Evolutionary conservation across 163 green algal species (phyloP), one percentile per base, ranked within the genome.

Genomic region (Coccomyxa subellipsoidea): DNA sequence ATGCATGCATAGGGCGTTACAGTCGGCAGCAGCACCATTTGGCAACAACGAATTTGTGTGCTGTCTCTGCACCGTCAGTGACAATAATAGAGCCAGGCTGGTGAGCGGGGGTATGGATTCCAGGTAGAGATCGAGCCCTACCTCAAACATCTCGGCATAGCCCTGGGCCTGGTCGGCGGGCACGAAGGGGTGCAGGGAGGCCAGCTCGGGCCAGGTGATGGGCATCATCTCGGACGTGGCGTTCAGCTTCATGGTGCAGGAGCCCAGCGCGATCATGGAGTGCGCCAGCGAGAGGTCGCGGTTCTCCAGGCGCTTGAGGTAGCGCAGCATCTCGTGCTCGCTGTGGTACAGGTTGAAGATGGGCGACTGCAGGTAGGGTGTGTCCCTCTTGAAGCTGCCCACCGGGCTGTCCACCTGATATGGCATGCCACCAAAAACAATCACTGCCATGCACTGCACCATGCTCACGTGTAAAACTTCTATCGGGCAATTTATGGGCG

Each of bases 161-260:
- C 97, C 97, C 79, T 93, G 27, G 3, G 96, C 89, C 90, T 98
- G 95, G 82, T 98, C 92, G 18, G 91, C 35, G 1, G 96, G 96
- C 29, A 87, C 93, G 89, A 97, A 99, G 81, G 97, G 97, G 89
- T 99, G 97, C 53, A 99, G 88, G 89, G 96, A 95, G 38, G 94
- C 95, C 39, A 99, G 92, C 92, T 99, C 96, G 31, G 92, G 93
- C 97, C 97, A 99, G 7, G 97, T 98, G 89, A 99, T 95, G 69
- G 97, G 96, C 69, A 98, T 96, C 97, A 99, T 99, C 92, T 99
- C 97, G 37, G 83, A 90, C 21, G 97, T 98, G 54, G 96, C 93
- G 86, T 99, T 99, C 38, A 99, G 95, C 95, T 99, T 99, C 97
- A 99, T 99, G 70, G 97, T 99, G 90, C 97, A 99, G 18, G 90